Base-by-base conservation (phyloP, 1,284 basidiomycete genomes). In the Naganishia liquefaciens region DNA sequence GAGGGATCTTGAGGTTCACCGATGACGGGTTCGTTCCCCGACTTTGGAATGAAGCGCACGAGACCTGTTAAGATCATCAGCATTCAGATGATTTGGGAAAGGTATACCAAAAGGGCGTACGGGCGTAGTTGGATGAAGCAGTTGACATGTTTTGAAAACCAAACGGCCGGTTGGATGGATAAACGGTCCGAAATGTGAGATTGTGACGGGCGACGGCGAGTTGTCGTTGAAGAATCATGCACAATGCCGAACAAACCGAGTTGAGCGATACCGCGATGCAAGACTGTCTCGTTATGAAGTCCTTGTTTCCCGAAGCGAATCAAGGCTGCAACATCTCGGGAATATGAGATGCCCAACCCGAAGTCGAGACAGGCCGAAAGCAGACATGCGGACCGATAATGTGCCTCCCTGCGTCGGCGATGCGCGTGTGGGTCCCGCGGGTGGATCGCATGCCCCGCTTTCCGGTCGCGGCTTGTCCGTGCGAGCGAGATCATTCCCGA, bases 1-100 rank as follows among this genome's bases (percentile, higher is more conserved):
- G 58, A 15, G 0, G 68, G 33, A 63, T 80, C 75, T 49, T 75
- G 70, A 0, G 77, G 77, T 65, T 78, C 74, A 61, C 78, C 77
- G 61, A 78, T 72, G 17, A 71, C 64, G 3, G 65, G 68, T 23
- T 64, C 40, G 23, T 60, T 42, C 11, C 50, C 52, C 3, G 67
- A 61, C 6, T 46, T 53, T 28, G 73, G 70, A 1, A 69, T 52
- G 69, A 78, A 79, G 43, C 78, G 76, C 28, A 78, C 68, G 28
- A 79, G 74, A 13, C 76, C 72, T 28, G 68, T 61, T 49, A 51
- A n/a, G 13, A 54, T 44, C 27, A 28, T n/a, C 23, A 15, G 53
- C 17, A 6, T 17, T 43, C 54, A 19, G 43, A 10, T 9, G 11
- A 23, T 21, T 13, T 13, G 25, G 25, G 25, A 3, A 21, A 0